Base-by-base conservation (phyloP, 164 flowering plant genomes). In the Brasenia schreberi region DNA sequence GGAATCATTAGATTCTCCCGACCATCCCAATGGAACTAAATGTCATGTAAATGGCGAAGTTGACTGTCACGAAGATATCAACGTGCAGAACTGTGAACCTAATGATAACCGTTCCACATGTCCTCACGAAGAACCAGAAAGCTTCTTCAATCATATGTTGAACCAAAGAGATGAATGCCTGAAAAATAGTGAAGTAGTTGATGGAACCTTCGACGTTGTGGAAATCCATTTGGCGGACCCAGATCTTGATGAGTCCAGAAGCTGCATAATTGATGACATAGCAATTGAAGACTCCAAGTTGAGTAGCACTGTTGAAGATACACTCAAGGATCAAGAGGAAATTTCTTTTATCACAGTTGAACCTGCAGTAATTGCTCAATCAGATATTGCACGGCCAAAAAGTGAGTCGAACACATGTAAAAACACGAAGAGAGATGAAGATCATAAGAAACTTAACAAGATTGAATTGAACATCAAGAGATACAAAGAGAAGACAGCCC, bases 361-460 rank as follows among this genome's bases (percentile, higher is more conserved):
- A 43, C 49, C 61, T n/a, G 64, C 19, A 5, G 5, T 62, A 58
- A 61, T 70, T 71, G 5, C 63, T 19, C 53, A 6, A 67, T 62
- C n/a, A 18, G 43, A 23, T 49, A 42, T 7, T 62, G 18, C 58
- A 62, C 62, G 63, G 16, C 39, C 43, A 19, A 6, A 23, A 5
- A 17, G 4, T 43, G 42, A 58, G 18, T 16, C 64, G 23, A 16
- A 9, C 56, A 9, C 56, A 14, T 6, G 56, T 14, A 49, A 49
- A 49, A 49, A 3, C 56, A 49, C 16, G 1, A 49, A 9, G 56
- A 49, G 12, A 49, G 16, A 1, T 49, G 12, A 49, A 49, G 56
- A 14, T 9, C 2, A 9, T 14, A 49, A 6, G 10, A 5, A 14
- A 49, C 10, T 49, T 49, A 49, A 14, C 56, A 49, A 49, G 56